Evolutionary conservation across 2,329 filamentous ascomycete genomes (phyloP), one percentile per base, ranked within the genome.

Genomic region (Fonsecaea monophora): DNA sequence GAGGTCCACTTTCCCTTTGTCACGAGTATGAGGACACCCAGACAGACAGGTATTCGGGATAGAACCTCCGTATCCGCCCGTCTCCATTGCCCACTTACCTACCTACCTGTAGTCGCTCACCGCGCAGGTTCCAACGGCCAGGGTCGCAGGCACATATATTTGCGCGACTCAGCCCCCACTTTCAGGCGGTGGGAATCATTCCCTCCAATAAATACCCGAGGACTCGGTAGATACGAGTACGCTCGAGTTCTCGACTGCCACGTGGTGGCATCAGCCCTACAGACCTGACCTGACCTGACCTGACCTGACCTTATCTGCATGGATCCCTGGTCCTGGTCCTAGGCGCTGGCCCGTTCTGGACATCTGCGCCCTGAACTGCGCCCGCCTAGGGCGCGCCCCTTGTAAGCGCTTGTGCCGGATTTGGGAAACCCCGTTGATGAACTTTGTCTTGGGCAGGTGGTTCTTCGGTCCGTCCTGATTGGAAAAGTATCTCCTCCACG

Each of bases 161-260:
- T 60, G 25, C 10, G 32, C 9, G 53, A 56, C 60, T 64, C 65
- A 67, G 65, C 60, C 60, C 60, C 61, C 65, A 64, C 65, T 38
- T 64, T 64, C 56, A 57, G 61, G 65, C 65, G 65, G 61, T 53
- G 37, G 42, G 38, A 32, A 32, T 58, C 30, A n/a, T 9, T 25
- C 30, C 30, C 10, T 54, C 58, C 50, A 54, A 61, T 61, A 4
- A 30, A 32, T 32, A 6, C 30, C 30, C 30, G 30, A 32, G 30
- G 30, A 32, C 30, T 32, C 30, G 30, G 30, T 32, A 32, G 30
- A 32, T 32, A 32, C 30, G 30, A 32, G 30, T 32, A 32, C 30
- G 30, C 30, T 32, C 30, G 59, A 61, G n/a, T 25, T 45, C 32
- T 53, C 45, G 18, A 53, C 32, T 53, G 58, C 45, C 58, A 37